Evolutionary conservation across 768 basidiomycete species (phyloP), one percentile per base, ranked within the genome.

Genomic region (Rhodosporidiobolus sp.): DNA sequence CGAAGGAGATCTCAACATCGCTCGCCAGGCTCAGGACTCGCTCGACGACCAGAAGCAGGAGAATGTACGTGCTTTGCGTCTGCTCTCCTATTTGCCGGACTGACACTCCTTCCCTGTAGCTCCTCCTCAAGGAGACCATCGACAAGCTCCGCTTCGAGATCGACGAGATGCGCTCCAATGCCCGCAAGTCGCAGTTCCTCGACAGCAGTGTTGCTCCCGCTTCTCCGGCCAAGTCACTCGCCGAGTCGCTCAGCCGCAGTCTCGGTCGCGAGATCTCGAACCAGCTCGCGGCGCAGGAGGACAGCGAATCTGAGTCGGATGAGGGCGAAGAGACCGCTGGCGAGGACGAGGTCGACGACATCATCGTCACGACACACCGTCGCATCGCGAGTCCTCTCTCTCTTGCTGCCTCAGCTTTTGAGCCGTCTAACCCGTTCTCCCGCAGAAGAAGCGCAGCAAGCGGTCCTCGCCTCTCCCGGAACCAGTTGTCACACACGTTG

Each of bases 11-110:
- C 84, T 97, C 4, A 80, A 80, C 7, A 78, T 86, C 34, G 90
- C 92, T 8, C 87, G 89, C 63, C 85, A 87, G 76, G 88, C 89
- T 1, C 88, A 91, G 64, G 85, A 84, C 0, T 86, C 87, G 70
- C 85, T 96, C 49, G 92, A 94, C 70, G 89, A 90, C 77, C 94
- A 97, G 83, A 96, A 96, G 83, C 91, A 92, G 78, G 92, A 94
- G 84, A 97, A 96, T 78, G 79, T 95, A 75, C 45, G 69, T 45
- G 38, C 52, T 20, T 30, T 17, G 22, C 22, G 12, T 24, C 22
- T 1, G 20, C 20, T 17, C 30, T 4, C 14, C 6, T 1, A n/a
- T 57, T 3, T 6, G 0, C 26, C 26, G 28, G 30, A 3, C 32
- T 66, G 46, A 35, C 46, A 1, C 10, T 16, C 48, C 11, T 35